phyloP scores from a whole-genome alignment of 2,329 filamentous ascomycete genomes.

The Beauveria asiatica region DNA sequence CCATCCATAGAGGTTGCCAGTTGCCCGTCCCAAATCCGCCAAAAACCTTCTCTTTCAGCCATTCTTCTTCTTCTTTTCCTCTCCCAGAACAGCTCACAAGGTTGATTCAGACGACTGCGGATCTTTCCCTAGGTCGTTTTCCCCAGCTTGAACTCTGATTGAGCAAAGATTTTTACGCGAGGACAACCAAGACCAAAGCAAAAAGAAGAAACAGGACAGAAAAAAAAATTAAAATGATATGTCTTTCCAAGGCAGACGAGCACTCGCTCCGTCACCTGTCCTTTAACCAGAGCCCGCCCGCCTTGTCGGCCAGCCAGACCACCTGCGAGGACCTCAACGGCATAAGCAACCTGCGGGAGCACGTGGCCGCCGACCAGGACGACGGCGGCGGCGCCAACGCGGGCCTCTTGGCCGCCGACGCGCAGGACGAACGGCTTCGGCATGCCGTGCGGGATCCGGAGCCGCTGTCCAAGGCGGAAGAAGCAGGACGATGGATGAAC shows the following conservation, averaged over 20 bases:
- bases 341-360: conserved; percentile 41
- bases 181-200: too few species aligned
- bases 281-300: conserved; percentile 47
- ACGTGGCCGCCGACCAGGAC: conserved; percentile 28
- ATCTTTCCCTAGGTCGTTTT: background rate
- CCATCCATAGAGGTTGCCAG: background rate
- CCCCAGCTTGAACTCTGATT: too few species aligned
- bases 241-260: conserved; percentile 46
- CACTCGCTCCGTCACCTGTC: conserved; percentile 36
- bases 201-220: background rate
- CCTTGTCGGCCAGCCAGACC: conserved; percentile 38
- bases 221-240: conserved; percentile 35
- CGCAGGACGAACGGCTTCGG: conserved; percentile 20
- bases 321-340: conserved; percentile 49
- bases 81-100: background rate
- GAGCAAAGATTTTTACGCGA: too few species aligned
- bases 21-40: background rate
- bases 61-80: background rate
- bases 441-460: conserved; percentile 15
- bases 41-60: background rate
- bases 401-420: conserved; percentile 14
- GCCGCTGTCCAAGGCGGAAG: conserved; percentile 13
- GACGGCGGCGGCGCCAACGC: conserved; percentile 21
- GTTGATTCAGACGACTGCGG: background rate
- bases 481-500: conserved; percentile 24